Conservation (phyloP, 352 stramenopile genomes). For the Globisporangium solare region DNA sequence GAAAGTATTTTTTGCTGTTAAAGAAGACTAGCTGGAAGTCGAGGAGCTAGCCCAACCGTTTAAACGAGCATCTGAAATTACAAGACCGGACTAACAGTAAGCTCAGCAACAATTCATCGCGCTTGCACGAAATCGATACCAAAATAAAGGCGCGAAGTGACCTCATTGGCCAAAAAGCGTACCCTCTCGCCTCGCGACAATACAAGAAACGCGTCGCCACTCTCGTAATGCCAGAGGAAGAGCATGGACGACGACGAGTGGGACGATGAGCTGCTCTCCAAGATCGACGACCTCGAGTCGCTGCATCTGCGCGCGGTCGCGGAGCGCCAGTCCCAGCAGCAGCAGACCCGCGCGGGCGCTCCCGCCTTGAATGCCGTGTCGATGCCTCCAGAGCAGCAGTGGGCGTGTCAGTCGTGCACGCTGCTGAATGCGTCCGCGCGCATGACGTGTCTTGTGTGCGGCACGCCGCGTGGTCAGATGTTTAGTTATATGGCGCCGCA, state of each 20-base stretch:
- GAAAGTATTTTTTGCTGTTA: too few species aligned
- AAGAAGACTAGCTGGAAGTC: too few species aligned
- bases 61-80: too few species aligned
- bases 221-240: background rate
- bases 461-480: constrained; percentile 35
- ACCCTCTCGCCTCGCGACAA: background rate
- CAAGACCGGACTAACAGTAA: too few species aligned
- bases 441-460: constrained; percentile 43
- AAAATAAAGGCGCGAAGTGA: background rate
- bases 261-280: constrained; percentile 74
- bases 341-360: background rate
- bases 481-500: constrained; percentile 13
- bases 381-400: constrained; percentile 9
- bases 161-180: background rate
- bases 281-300: constrained; percentile 62
- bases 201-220: background rate
- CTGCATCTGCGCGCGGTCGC: constrained; percentile 23
- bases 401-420: constrained; percentile 60
- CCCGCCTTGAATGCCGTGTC: too few species aligned
- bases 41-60: too few species aligned
- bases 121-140: too few species aligned
- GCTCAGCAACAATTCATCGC: too few species aligned
- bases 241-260: constrained; percentile 72
- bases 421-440: constrained; percentile 40
- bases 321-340: constrained; percentile 6